A percentile compares a stretch with the other conserved stretches of the same genome.
Evolutionary conservation across 768 basidiomycete species (phyloP).

Genomic region (Boletus bicolor): DNA sequence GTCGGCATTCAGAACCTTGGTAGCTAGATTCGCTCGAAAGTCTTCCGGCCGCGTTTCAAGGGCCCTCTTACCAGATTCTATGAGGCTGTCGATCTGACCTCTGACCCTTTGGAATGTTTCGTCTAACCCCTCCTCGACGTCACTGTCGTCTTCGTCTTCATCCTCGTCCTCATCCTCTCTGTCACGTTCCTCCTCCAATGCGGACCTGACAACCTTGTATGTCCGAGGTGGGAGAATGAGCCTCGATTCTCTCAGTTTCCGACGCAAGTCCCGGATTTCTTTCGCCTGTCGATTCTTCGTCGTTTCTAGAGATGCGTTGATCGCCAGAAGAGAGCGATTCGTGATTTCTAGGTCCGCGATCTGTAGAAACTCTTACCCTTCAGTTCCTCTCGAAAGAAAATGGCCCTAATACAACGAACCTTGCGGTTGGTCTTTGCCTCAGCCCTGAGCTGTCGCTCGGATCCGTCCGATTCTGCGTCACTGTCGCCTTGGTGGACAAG

Average conservation of each 20-base stretch:
- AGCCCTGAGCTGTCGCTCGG: constrained; percentile 57
- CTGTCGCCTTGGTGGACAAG: constrained; percentile 26
- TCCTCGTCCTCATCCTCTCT: constrained; percentile 39
- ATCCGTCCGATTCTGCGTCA: constrained; percentile 32
- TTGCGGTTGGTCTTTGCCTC: constrained; percentile 86
- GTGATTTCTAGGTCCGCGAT: constrained; percentile 92
- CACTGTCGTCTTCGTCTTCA: constrained; percentile 40
- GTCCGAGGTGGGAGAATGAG: constrained; percentile 70
- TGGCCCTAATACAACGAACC: constrained; percentile 39
- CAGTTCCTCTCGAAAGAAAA: constrained; percentile 1
- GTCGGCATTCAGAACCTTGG: constrained; percentile 71
- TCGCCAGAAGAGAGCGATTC: constrained; percentile 78
- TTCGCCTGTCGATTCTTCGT: constrained; percentile 76
- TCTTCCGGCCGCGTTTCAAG: constrained; percentile 58
- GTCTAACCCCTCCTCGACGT: constrained; percentile 43
- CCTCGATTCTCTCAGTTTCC: constrained; percentile 78
- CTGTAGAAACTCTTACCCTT: constrained; percentile 37
- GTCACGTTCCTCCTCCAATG: constrained; percentile 40
- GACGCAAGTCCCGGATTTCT: constrained; percentile 81
- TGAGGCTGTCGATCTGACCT: constrained; percentile 57
- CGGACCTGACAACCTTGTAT: constrained; percentile 54
- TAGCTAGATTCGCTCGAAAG: constrained; percentile 44
- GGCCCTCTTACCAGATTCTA: constrained; percentile 57
- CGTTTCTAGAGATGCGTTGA: constrained; percentile 80
- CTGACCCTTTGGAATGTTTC: constrained; percentile 62